These are phyloP conservation scores for Amniculicola lignicola DNA, from an alignment of 495 filamentous ascomycete species.

Conservation along the genomic window DNA sequence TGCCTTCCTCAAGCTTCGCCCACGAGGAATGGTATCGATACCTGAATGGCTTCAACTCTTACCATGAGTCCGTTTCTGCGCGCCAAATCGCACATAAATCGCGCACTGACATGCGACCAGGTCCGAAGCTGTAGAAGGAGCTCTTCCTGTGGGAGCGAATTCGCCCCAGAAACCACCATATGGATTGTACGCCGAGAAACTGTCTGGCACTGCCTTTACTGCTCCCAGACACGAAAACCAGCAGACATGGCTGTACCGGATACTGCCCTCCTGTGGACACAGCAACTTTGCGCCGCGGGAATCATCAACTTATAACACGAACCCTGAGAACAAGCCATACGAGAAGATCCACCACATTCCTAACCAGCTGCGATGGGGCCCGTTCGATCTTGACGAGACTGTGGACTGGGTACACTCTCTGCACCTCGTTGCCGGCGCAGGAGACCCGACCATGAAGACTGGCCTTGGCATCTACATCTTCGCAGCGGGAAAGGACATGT, in stretches of 20 bases:
- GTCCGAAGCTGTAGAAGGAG: conserved; percentile 56
- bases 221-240: conserved; percentile 84
- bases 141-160: conserved; percentile 68
- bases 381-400: conserved; percentile 71
- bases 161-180: conserved; percentile 82
- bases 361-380: conserved; percentile 89
- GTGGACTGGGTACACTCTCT: conserved; percentile 79
- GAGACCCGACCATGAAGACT: conserved; percentile 75
- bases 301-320: conserved; percentile 53
- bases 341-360: conserved; percentile 64
- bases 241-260: conserved; percentile 92
- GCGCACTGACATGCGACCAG: conserved; percentile 23
- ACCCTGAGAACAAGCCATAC: conserved; percentile 44
- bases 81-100: not conserved
- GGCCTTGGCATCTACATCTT: conserved; percentile 82
- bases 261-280: conserved; percentile 80
- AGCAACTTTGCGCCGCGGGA: conserved; percentile 63
- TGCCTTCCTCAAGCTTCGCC: conserved; percentile 57
- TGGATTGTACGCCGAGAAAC: conserved; percentile 88
- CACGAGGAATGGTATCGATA: conserved; percentile 57
- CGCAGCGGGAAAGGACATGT: conserved; percentile 79
- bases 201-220: conserved; percentile 91
- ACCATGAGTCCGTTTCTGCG: conserved; percentile 52
- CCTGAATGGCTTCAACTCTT: conserved; percentile 57
- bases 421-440: conserved; percentile 74